A percentile compares a stretch with the other conserved stretches of the same genome.
phyloP scores from a whole-genome alignment of 2,329 filamentous ascomycete species.

The Ceratocystis papillata region DNA sequence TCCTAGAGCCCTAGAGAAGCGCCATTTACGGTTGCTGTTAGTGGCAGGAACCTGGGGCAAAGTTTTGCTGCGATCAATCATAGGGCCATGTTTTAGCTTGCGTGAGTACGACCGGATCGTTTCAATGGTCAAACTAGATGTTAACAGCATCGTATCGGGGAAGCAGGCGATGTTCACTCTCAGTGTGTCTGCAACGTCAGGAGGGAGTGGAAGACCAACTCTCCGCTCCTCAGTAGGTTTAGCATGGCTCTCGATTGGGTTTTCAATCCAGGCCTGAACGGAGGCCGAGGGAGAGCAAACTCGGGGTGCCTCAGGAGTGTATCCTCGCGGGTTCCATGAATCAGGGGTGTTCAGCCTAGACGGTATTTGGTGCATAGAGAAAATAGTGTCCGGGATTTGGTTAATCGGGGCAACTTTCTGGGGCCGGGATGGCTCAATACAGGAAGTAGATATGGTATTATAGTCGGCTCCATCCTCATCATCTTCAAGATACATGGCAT shows the following conservation, averaged over 20 bases:
- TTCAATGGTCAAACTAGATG: slow-evolving; percentile 46
- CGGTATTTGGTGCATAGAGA: slow-evolving; percentile 4
- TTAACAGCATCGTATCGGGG: slow-evolving; percentile 48
- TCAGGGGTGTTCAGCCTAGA: slow-evolving; percentile 14
- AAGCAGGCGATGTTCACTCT: slow-evolving; percentile 46
- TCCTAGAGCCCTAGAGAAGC: slow-evolving; percentile 18
- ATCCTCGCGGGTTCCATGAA: slow-evolving; percentile 18
- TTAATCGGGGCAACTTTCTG: neutral
- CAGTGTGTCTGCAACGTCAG: slow-evolving; percentile 44
- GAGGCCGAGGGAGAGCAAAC: slow-evolving; percentile 30
- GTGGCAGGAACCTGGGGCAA: neutral
- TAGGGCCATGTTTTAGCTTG: slow-evolving; percentile 37
- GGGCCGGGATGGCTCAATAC: neutral
- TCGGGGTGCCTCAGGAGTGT: neutral
- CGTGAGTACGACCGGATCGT: slow-evolving; percentile 47
- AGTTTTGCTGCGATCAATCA: neutral
- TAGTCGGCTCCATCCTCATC: slow-evolving; percentile 9
- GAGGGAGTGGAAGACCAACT: slow-evolving; percentile 39
- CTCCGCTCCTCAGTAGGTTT: slow-evolving; percentile 8
- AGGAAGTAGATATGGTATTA: slow-evolving; percentile 7
- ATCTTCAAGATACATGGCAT: slow-evolving; percentile 14
- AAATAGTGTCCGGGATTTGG: neutral
- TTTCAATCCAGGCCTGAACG: slow-evolving; percentile 32
- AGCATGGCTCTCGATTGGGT: neutral
- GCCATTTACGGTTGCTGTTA: slow-evolving; percentile 20